Evolutionary conservation across 179 eudicot genomes (phyloP).

Genomic region (Beta corolliflora): DNA sequence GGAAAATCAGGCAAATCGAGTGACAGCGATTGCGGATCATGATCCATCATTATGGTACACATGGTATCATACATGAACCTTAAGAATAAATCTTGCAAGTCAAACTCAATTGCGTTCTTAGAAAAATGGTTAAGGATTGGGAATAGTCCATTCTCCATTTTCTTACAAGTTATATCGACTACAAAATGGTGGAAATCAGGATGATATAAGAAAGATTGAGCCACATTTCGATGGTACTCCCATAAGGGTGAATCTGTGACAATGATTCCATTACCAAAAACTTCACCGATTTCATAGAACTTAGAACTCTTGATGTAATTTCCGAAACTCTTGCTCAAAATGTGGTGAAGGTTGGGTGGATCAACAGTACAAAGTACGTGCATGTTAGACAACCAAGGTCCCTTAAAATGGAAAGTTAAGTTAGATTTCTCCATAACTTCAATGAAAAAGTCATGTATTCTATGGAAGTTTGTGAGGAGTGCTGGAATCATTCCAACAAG

Average conservation of each 20-base stretch:
- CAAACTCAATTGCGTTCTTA: not conserved
- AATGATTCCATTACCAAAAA: conserved; percentile 50
- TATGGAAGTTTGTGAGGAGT: conserved; percentile 12
- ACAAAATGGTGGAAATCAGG: conserved; percentile 27
- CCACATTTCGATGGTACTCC: conserved; percentile 12
- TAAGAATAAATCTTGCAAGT: conserved; percentile 29
- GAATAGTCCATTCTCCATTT: conserved; percentile 12
- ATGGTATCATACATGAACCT: conserved; percentile 31
- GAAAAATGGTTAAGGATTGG: conserved; percentile 18
- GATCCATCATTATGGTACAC: conserved; percentile 6
- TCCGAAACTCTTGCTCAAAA: conserved; percentile 25
- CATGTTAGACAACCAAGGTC: conserved; percentile 40
- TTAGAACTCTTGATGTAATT: conserved; percentile 32
- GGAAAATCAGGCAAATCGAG: not conserved
- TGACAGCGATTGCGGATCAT: not conserved
- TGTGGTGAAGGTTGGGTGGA: conserved; percentile 45
- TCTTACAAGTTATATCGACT: conserved; percentile 17
- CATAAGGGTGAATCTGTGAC: conserved; percentile 39
- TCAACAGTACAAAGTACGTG: conserved; percentile 31
- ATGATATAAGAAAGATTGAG: conserved; percentile 14
- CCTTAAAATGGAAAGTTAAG: conserved; percentile 30
- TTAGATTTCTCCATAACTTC: not conserved
- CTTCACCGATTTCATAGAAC: conserved; percentile 40
- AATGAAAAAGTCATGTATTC: not conserved
- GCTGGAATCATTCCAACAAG: conserved; percentile 29